Percentiles rank a stretch among this genome's conserved stretches.
Evolutionary conservation across 768 basidiomycete species (phyloP).

Genomic region (Hemileccinum rubropunctum): DNA sequence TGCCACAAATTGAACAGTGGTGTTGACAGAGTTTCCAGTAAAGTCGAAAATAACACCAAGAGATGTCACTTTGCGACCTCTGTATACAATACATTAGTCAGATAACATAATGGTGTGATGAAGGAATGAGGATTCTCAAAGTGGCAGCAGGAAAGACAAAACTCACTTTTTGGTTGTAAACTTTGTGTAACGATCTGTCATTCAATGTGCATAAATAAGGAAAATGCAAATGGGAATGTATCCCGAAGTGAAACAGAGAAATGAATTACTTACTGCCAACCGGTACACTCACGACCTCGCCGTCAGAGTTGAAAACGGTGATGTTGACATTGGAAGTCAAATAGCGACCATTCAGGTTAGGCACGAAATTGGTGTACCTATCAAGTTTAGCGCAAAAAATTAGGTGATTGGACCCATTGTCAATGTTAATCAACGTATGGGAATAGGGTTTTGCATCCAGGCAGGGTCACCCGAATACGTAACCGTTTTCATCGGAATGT

Average conservation of each 20-base stretch:
- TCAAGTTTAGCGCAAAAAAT: neutral
- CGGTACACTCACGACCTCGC: constrained; percentile 37
- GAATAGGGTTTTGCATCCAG: neutral
- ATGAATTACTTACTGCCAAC: constrained; percentile 38
- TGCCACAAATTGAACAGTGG: constrained; percentile 69
- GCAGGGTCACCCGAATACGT: neutral
- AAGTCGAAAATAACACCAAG: constrained; percentile 81
- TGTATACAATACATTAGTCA: constrained; percentile 13
- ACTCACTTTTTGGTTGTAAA: constrained; percentile 78
- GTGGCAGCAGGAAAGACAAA: too few species aligned
- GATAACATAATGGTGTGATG: too few species aligned
- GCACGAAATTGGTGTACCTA: constrained; percentile 65
- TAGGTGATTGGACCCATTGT: neutral
- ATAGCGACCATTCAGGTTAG: constrained; percentile 66
- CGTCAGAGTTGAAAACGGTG: constrained; percentile 50
- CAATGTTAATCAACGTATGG: neutral
- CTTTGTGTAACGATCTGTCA: constrained; percentile 57
- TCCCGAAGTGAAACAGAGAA: neutral
- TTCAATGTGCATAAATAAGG: constrained; percentile 25
- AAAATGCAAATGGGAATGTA: constrained; percentile 23
- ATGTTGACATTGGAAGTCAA: constrained; percentile 87
- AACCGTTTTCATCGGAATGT: neutral
- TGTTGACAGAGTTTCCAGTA: constrained; percentile 64
- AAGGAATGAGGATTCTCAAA: too few species aligned
- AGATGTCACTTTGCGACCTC: constrained; percentile 72